These are phyloP conservation scores for Vaccinium macrocarpon DNA, from an alignment of 148 eudicot species.

Conservation along the genomic window DNA sequence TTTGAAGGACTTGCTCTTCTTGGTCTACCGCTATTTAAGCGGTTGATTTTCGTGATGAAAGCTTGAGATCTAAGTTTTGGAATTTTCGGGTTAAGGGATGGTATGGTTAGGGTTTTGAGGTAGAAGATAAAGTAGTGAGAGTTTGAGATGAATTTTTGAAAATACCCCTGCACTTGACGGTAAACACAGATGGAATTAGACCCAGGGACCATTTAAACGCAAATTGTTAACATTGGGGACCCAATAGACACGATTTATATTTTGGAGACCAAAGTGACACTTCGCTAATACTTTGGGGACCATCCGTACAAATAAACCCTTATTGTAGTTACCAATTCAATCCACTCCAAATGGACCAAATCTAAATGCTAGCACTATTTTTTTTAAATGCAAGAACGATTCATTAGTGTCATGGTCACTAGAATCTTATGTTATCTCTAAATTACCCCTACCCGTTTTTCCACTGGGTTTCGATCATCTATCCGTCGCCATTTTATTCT, in stretches of 20 bases:
- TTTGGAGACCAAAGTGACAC: too few species aligned
- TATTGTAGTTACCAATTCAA: background rate
- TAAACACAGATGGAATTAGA: too few species aligned
- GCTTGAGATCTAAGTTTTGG: conserved; percentile 34
- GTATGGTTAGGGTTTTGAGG: too few species aligned
- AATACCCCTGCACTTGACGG: too few species aligned
- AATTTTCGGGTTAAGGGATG: too few species aligned
- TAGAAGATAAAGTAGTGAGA: too few species aligned
- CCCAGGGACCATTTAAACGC: too few species aligned
- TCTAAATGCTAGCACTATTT: background rate
- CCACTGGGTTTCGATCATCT: background rate
- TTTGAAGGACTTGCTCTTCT: conserved; percentile 61
- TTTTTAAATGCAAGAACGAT: background rate
- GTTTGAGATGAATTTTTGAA: too few species aligned
- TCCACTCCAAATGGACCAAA: background rate
- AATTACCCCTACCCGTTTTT: background rate
- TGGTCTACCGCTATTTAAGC: conserved; percentile 44
- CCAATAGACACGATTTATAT: too few species aligned
- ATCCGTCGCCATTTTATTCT: background rate
- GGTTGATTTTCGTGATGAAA: conserved; percentile 58
- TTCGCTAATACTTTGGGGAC: too few species aligned
- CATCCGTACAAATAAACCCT: too few species aligned
- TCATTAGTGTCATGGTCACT: background rate
- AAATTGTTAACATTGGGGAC: too few species aligned
- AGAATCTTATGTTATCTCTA: background rate